Base-by-base conservation (phyloP, 1,139 yeast species). In the Pneumocystis oryctolagi region DNA sequence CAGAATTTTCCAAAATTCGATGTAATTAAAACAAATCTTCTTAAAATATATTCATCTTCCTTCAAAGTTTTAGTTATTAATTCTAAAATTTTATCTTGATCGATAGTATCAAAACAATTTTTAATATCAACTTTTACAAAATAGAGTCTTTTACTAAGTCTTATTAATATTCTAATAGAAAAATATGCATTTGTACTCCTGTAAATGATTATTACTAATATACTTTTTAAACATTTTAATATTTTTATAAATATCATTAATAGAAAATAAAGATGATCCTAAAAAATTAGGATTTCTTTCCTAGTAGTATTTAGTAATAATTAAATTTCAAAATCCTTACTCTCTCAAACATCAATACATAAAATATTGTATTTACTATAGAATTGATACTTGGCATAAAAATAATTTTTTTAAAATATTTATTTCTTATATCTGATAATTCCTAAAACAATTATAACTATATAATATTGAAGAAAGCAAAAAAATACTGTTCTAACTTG, bases 71-170 rank as follows among this genome's bases (percentile, higher is more conserved):
- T 47, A n/a, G 37, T 61, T n/a, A 59, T 53, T 28, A 60, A 53
- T 9, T 34, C 55, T 31, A 67, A 14, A 35, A 67, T 32, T 8
- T 59, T 60, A 35, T 62, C 61, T n/a, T 62, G 64, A 14, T 60
- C 63, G 39, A 64, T 76, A 3, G 84, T 81, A 69, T 92, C 97
- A 71, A 84, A 92, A 64, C 97, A 89, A 18, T 84, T 80, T 64
- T 79, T 79, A 70, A 88, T 83, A 71, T 92, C 98, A 70, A 89
- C 86, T 68, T 87, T 88, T 42, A 85, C 76, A 57, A 81, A 79
- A 69, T 76, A 80, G 0, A 85, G 69, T 12, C 69, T 64, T 0
- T 82, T 83, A 0, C 79, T 32, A 0, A 9, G 12, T 30, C 20
- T 20, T 57, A 57, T 35, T 3, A 35, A 32, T 70, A 55, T 3